phyloP scores from a whole-genome alignment of 2,329 filamentous ascomycete genomes.

The Fusarium anthophilum region DNA sequence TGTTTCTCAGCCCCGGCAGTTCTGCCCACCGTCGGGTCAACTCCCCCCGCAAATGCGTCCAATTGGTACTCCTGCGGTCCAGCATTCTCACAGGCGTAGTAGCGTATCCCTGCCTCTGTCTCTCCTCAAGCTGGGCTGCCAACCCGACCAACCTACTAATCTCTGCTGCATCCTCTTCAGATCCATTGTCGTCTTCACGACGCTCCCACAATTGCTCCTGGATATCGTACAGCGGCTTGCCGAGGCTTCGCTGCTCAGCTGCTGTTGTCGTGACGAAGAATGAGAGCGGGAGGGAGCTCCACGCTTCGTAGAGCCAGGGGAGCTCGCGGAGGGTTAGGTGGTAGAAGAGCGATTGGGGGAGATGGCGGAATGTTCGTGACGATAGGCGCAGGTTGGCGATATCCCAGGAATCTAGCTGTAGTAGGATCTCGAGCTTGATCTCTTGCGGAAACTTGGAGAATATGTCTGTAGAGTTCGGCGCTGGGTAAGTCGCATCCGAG shows the following conservation, averaged over 20 bases:
- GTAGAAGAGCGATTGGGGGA: slow-evolving; percentile 11
- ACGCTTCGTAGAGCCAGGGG: slow-evolving; percentile 34
- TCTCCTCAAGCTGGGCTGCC: neutral
- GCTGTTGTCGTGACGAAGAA: slow-evolving; percentile 22
- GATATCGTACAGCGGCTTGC: neutral
- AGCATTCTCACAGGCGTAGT: neutral
- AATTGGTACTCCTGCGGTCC: neutral
- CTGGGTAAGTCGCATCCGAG: too few species aligned
- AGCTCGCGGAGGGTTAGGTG: slow-evolving; percentile 2
- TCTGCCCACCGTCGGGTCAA: neutral
- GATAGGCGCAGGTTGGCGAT: neutral
- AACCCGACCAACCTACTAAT: neutral
- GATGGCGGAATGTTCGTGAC: slow-evolving; percentile 13
- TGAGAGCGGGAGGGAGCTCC: slow-evolving; percentile 14
- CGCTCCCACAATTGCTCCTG: neutral
- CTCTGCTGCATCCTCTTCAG: neutral
- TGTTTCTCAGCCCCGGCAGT: neutral
- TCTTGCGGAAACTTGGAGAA: neutral
- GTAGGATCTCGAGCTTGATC: neutral
- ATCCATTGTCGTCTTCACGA: too few species aligned
- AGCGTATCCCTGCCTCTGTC: neutral
- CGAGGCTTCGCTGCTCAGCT: neutral
- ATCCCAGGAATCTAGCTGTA: neutral
- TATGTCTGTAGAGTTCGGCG: neutral
- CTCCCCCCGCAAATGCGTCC: neutral